Percentiles rank a stretch among this genome's conserved stretches.
Evolutionary conservation across 2,329 filamentous ascomycete species (phyloP).

Genomic region (Trichoderma pleuroti): DNA sequence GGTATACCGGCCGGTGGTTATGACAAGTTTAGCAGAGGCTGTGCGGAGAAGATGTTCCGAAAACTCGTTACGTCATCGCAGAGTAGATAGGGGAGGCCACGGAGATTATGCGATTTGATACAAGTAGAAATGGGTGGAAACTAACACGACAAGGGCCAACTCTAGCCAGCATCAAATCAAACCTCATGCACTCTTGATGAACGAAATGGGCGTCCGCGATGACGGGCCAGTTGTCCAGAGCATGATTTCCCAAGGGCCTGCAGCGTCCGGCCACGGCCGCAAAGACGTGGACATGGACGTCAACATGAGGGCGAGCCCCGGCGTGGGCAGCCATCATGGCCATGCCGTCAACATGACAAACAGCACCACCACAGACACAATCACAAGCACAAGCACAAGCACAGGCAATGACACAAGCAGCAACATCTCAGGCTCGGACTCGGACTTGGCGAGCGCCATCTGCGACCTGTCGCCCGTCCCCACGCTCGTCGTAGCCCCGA

Average conservation of each 20-base stretch:
- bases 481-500: conserved; percentile 30
- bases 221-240: not conserved
- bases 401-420: not conserved
- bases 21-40: not conserved
- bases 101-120: conserved; percentile 4
- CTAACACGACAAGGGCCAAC: not conserved
- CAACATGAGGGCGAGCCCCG: not conserved
- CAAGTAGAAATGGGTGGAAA: not conserved
- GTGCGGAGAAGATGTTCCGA: conserved; percentile 1
- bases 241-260: conserved; percentile 11
- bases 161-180: not conserved
- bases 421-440: not conserved
- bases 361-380: not conserved
- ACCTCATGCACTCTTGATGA: not conserved
- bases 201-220: conserved; percentile 6
- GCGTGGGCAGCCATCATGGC: not conserved
- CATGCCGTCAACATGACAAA: not conserved
- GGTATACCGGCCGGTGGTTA: not conserved
- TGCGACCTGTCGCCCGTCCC: conserved; percentile 29
- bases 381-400: not conserved
- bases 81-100: not conserved
- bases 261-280: not conserved
- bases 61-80: conserved; percentile 9
- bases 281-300: not conserved
- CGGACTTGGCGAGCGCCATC: not conserved